Percentiles rank a stretch among this genome's conserved stretches.
These are phyloP conservation scores for Talaromyces stipitatus DNA, from an alignment of 495 filamentous ascomycete species.

Conservation along the genomic window DNA sequence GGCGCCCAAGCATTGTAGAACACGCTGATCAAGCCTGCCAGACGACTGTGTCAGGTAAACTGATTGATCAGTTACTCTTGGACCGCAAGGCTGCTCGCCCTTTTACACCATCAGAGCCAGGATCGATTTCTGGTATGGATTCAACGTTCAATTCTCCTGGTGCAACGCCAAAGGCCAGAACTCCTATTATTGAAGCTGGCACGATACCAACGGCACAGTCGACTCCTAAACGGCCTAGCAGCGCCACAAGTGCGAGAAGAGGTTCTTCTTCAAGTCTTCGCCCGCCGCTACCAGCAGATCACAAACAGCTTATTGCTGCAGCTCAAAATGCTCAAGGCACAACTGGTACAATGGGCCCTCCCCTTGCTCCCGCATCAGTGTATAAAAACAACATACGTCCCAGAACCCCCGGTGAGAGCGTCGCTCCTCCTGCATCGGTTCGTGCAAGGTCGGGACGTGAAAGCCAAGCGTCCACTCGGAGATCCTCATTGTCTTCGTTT, in stretches of 20 bases:
- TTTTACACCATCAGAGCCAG: constrained; percentile 13
- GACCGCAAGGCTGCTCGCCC: constrained; percentile 28
- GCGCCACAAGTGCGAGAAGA: constrained; percentile 55
- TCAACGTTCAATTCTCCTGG: constrained; percentile 21
- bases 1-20: constrained; percentile 24
- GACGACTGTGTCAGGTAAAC: constrained; percentile 64
- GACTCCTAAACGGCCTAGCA: constrained; percentile 53
- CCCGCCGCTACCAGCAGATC: constrained; percentile 75
- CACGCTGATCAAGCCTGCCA: constrained; percentile 64
- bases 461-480: constrained; percentile 48
- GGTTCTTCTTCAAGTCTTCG: constrained; percentile 35
- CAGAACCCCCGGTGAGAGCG: constrained; percentile 56
- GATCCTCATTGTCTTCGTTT: constrained; percentile 91
- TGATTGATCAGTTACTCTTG: constrained; percentile 60
- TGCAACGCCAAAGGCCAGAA: constrained; percentile 29
- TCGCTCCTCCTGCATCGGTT: constrained; percentile 35
- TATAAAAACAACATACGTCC: constrained; percentile 56
- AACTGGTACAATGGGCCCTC: constrained; percentile 72
- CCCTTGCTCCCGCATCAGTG: constrained; percentile 72
- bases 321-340: constrained; percentile 46
- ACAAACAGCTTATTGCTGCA: constrained; percentile 76
- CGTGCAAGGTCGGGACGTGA: constrained; percentile 24
- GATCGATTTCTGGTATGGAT: constrained; percentile 4
- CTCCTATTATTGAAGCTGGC: constrained; percentile 29
- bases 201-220: constrained; percentile 22